Evolutionary conservation across 139 green algal species (phyloP).

Genomic region (Coelastrella sp.): DNA sequence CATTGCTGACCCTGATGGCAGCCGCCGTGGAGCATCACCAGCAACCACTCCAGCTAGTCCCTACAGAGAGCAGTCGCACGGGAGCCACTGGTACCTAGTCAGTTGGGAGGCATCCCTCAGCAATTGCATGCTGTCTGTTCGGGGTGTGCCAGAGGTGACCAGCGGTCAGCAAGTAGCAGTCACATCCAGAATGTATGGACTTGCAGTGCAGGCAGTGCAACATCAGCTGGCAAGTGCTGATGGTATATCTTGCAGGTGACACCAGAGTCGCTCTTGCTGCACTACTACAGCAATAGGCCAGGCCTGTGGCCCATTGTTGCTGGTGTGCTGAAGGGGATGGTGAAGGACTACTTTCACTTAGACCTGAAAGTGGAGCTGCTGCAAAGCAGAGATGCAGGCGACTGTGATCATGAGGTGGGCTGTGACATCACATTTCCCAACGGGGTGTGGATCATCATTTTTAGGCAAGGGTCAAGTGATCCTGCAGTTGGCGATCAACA

Average conservation of each 20-base stretch:
- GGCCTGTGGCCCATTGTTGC: slow-evolving; percentile 61
- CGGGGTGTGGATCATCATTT: background rate
- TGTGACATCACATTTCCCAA: no score
- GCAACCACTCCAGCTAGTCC: background rate
- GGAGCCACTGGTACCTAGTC: no score
- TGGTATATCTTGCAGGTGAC: slow-evolving; percentile 46
- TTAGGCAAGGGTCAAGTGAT: background rate
- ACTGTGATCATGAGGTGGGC: slow-evolving; percentile 53
- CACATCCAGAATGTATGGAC: no score
- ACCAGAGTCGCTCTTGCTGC: slow-evolving; percentile 53
- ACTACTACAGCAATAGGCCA: slow-evolving; percentile 58
- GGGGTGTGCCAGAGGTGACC: background rate
- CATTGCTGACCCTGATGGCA: background rate
- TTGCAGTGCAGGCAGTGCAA: no score
- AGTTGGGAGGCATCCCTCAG: no score
- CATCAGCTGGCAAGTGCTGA: background rate
- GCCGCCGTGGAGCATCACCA: background rate
- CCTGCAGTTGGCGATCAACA: background rate
- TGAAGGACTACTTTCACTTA: slow-evolving; percentile 40
- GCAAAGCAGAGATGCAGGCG: slow-evolving; percentile 44
- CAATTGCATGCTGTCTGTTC: background rate
- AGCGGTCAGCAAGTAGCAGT: background rate
- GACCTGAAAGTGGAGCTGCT: slow-evolving; percentile 51
- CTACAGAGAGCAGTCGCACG: no score
- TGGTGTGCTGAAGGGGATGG: slow-evolving; percentile 53